Base-by-base conservation (phyloP, 202 grass and related monocot genomes). In the Schoenoplectus triqueter region DNA sequence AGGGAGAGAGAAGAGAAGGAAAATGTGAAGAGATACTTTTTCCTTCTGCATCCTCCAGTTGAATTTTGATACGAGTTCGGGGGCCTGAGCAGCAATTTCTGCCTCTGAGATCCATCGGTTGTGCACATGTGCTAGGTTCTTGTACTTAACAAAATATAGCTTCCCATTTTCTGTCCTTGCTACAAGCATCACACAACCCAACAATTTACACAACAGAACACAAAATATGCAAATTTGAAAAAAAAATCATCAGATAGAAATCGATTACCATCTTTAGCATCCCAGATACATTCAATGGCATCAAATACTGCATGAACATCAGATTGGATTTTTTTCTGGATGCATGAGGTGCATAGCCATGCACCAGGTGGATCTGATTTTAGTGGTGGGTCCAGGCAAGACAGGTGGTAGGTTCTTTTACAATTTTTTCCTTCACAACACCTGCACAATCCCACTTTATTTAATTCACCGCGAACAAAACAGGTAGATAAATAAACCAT, bases 141-240 rank as follows among this genome's bases (percentile, higher is more conserved):
- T 92, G 82, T 97, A 97, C 78, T 97, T 97, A 5, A 89, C 92
- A 80, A 94, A 85, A 92, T 94, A 97, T 71, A 85, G 78, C 65
- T 93, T 97, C 84, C 54, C 69, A 61, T 73, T 90, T 41, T 91
- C 65, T 18, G 52, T 48, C 86, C 87, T 90, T 94, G 83, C 63
- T 69, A 22, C 66, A 82, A 81, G 42, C 57, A 64, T 82, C 79
- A 82, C 44, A 82, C 22, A 59, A 15, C 0, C n/a, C 52, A 78
- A 59, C 11, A 78, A 78, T 55, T 75, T 76, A 76, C 72, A 76
- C 49, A 76, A 56, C 10, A 40, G 20, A 13, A 11, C 19, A 76
- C 6, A 70, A 73, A 59, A 78, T 39, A 52, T 63, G 65, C 69
- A 75, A 61, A 21, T 11, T 82, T 2, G 8, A 19, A 17, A 14